Conservation (phyloP, 345 rosid genomes). For the Turritis glabra region DNA sequence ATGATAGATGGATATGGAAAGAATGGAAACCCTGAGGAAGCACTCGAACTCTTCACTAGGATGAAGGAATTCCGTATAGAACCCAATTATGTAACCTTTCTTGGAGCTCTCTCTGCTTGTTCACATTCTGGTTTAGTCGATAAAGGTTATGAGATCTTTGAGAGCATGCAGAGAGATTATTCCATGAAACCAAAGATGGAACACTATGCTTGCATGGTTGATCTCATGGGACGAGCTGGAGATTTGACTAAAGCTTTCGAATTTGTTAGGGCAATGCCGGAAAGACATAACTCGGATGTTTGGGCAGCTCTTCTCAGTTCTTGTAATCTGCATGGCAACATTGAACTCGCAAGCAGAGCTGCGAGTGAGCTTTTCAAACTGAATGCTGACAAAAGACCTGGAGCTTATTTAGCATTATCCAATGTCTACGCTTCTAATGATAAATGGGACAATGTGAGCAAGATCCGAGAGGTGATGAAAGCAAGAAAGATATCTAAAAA, state of each 20-base stretch:
- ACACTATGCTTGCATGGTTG: slow-evolving; percentile 94
- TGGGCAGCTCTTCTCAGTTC: slow-evolving; percentile 92
- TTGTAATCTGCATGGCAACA: slow-evolving; percentile 62
- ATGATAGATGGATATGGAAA: slow-evolving; percentile 98
- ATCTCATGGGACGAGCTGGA: slow-evolving; percentile 85
- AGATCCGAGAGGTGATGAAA: slow-evolving; percentile 75
- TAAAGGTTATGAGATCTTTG: slow-evolving; percentile 68
- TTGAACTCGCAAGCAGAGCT: slow-evolving; percentile 66
- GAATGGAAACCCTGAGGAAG: slow-evolving; percentile 71
- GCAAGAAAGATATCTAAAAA: slow-evolving; percentile 61
- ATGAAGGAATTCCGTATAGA: slow-evolving; percentile 54
- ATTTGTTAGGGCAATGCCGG: slow-evolving; percentile 60
- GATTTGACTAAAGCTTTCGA: slow-evolving; percentile 62
- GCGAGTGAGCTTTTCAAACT: slow-evolving; percentile 75
- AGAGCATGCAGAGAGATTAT: slow-evolving; percentile 76
- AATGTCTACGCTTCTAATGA: slow-evolving; percentile 84
- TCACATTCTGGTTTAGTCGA: slow-evolving; percentile 77
- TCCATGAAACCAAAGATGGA: slow-evolving; percentile 75
- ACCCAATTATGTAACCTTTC: slow-evolving; percentile 84
- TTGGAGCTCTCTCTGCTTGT: slow-evolving; percentile 85
- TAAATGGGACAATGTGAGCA: slow-evolving; percentile 70
- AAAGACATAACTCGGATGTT: slow-evolving; percentile 77
- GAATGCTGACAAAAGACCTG: slow-evolving; percentile 68
- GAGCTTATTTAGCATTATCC: slow-evolving; percentile 83
- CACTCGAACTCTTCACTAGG: slow-evolving; percentile 62